Conservation (phyloP, 176 grass and related monocot species). For the Oryza glumipatula region DNA sequence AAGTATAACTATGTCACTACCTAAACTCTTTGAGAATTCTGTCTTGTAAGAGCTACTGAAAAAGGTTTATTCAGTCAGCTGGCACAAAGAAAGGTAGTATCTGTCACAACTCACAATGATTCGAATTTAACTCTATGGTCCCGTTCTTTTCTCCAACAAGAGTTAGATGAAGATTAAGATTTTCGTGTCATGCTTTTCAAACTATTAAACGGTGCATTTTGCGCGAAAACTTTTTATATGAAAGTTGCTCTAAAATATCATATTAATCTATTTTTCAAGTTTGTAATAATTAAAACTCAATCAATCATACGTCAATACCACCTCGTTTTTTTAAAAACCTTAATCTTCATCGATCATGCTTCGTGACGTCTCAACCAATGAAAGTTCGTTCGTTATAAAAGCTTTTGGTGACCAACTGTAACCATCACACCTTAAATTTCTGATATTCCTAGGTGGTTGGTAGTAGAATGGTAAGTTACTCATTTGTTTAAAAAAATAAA, state of each 20-base stretch:
- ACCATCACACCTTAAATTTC: constrained; percentile 5
- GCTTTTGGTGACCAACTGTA: background rate
- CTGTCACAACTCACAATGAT: background rate
- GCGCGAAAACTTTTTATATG: too few species aligned
- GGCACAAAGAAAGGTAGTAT: background rate
- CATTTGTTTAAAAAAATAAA: too few species aligned
- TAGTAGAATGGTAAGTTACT: background rate
- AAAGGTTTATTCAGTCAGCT: background rate
- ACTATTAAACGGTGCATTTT: too few species aligned
- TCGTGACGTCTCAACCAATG: background rate
- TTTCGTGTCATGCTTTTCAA: too few species aligned
- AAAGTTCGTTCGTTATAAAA: background rate
- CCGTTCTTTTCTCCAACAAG: too few species aligned
- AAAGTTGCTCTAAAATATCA: too few species aligned
- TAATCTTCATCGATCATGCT: background rate
- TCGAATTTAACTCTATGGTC: background rate
- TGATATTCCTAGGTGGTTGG: background rate
- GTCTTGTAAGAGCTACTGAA: background rate
- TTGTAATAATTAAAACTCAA: too few species aligned
- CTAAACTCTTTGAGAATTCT: background rate
- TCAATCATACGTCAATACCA: too few species aligned
- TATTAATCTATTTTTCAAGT: too few species aligned
- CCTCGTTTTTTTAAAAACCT: too few species aligned
- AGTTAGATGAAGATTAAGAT: too few species aligned
- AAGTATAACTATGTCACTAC: background rate